Evolutionary conservation across 352 stramenopile genomes (phyloP).

Genomic region (Phytophthora citricola): DNA sequence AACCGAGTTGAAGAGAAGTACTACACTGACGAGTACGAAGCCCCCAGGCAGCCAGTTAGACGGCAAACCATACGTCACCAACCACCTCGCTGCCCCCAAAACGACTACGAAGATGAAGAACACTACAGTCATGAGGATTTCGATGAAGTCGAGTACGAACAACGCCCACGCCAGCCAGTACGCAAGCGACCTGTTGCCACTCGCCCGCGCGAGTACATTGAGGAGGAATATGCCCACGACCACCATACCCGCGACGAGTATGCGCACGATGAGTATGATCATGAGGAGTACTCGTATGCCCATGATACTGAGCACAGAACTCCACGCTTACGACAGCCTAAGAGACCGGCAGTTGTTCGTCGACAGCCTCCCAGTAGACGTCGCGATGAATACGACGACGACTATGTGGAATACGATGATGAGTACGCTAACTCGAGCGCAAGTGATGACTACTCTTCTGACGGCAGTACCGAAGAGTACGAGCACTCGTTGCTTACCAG

Average conservation of each 20-base stretch:
- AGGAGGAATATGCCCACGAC: constrained; percentile 24
- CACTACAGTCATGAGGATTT: constrained; percentile 22
- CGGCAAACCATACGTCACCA: constrained; percentile 23
- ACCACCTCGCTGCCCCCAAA: constrained; percentile 10
- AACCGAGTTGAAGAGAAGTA: constrained; percentile 2
- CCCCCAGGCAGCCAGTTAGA: constrained; percentile 11
- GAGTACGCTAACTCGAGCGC: constrained; percentile 2
- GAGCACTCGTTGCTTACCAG: constrained; percentile 13
- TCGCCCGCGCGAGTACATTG: constrained; percentile 21
- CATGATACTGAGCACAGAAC: constrained; percentile 13
- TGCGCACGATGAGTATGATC: not conserved
- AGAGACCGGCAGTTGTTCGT: constrained; percentile 17
- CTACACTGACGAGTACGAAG: constrained; percentile 16
- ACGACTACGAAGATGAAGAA: constrained; percentile 23
- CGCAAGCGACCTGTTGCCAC: constrained; percentile 14
- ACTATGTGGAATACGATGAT: constrained; percentile 17
- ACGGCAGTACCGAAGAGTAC: constrained; percentile 13
- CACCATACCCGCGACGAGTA: constrained; percentile 12
- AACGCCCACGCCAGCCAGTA: constrained; percentile 9
- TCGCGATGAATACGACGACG: constrained; percentile 15
- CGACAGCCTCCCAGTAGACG: constrained; percentile 12
- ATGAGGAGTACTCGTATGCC: constrained; percentile 15
- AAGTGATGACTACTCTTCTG: constrained; percentile 7
- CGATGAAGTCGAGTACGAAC: constrained; percentile 17
- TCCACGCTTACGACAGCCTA: constrained; percentile 14